Evolutionary conservation across 331 rosid genomes (phyloP), one percentile per base, ranked within the genome.

Genomic region (Malus hybrid): DNA sequence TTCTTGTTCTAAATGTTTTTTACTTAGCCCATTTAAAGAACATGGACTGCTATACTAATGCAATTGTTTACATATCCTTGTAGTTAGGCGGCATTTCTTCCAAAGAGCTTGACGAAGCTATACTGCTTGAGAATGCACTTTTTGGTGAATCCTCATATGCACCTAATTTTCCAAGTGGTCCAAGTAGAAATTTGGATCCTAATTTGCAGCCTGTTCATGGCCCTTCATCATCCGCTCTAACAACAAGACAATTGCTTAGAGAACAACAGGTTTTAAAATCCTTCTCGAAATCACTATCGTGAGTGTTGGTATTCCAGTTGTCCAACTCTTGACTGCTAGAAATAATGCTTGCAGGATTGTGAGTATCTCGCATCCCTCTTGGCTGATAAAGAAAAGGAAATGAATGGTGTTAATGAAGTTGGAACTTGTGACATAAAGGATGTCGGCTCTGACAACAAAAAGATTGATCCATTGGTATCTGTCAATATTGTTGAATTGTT

Each of bases 81-180:
- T 55, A 93, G 97, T 86, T 91, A 88, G 92, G 86, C 52, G 87
- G 77, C 85, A 84, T 89, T 65, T 86, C 93, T 83, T 76, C 89
- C 11, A 86, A 88, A 50, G 98, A 93, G 91, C 83, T 91, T 63
- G 81, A 86, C 48, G 93, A 91, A 76, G 90, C 96, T 52, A 67
- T 88, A 70, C 60, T 85, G 87, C 85, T 88, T 65, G 98, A 93
- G 82, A 74, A 63, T 80, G 87, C 92, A 42, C 75, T 88, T 81
- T 89, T 83, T 76, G 84, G 90, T 67, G 72, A 75, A 78, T 22
- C 71, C 61, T 73, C 77, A 57, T 44, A 70, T 60, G 79, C 79
- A 75, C 83, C 88, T 79, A 71, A 73, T 69, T 73, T 52, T 61
- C 87, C 75, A 71, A 84, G 44, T 46, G 72, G 34, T 79, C 85